Evolutionary conservation across 1,139 yeast genomes (phyloP), one percentile per base, ranked within the genome.

Genomic region (Zygoascus meyerae): DNA sequence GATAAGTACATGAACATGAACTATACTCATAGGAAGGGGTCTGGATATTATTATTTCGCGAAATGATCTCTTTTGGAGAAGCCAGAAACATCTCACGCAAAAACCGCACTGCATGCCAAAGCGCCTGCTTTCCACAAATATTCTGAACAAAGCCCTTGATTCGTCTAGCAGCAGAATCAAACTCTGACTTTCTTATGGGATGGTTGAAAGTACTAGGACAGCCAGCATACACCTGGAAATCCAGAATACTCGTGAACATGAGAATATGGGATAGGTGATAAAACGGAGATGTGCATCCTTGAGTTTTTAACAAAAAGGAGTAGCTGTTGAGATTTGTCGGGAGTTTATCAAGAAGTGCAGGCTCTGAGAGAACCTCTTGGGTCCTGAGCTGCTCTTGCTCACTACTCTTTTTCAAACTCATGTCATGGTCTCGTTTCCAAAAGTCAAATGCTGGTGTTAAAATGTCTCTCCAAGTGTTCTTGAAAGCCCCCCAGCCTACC

Each of bases 141-240:
- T 47, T 47, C 26, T 47, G 40, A 15, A 53, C 50, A 34, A 52
- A 38, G 12, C 48, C 54, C 10, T 45, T 40, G 29, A 54, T 42
- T 37, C 42, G 44, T 12, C 47, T 45, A 1, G 49, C 58, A 79
- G 76, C 34, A 69, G 68, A 55, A 72, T 77, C 21, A 77, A 84
- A 31, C 73, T 69, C 51, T 67, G 68, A 55, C 75, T 74, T 59
- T 77, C 92, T 47, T 1, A 87, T 84, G 46, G 72, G 74, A 28
- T 85, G 94, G 61, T 85, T 86, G 80, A 85, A 83, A 55, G 87
- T 75, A 59, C 84, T 79, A 0, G 94, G 92, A 1, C 89, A 84
- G 1, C 96, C 96, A 5, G 90, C 83, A 61, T 72, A 82, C 7
- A 84, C 81, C 46, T 84, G 85, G 48, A 84, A 77, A 62, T 86